Conservation (phyloP, 116 monocot genomes). For the Thalassia testudinum region DNA sequence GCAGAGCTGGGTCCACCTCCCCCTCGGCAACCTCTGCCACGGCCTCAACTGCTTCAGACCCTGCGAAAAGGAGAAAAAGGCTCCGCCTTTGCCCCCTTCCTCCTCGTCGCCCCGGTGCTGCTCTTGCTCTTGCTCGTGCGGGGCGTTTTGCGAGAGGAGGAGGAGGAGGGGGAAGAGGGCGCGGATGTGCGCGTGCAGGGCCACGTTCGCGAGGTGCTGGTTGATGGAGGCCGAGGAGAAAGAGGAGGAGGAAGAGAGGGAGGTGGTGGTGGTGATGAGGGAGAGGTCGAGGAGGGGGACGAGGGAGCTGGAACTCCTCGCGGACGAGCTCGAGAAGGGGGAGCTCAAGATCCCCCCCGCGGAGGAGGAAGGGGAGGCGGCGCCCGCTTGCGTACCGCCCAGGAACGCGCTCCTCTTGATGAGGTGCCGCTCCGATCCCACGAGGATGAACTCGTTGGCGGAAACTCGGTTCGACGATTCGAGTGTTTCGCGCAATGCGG, state of each 20-base stretch:
- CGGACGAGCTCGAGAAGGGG: slow-evolving; percentile 11
- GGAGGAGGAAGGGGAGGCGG: slow-evolving; percentile 10
- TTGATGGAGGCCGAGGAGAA: slow-evolving; percentile 48
- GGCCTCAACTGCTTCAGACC: slow-evolving; percentile 3
- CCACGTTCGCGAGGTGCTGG: slow-evolving; percentile 45
- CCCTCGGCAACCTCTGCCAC: slow-evolving; percentile 52
- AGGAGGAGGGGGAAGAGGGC: slow-evolving; percentile 8
- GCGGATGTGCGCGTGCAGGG: slow-evolving; percentile 23
- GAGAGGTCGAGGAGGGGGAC: slow-evolving; percentile 5
- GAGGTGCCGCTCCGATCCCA: slow-evolving; percentile 96
- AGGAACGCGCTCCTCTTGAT: slow-evolving; percentile 86
- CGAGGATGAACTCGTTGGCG: slow-evolving; percentile 60
- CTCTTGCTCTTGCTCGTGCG: slow-evolving; percentile 8
- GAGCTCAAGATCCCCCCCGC: slow-evolving; percentile 1
- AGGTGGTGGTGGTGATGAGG: slow-evolving; percentile 9
- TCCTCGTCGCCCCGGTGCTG: slow-evolving; percentile 1
- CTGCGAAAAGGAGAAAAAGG: neutral
- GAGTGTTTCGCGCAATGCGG: neutral
- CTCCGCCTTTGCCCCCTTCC: too few relatives aligned
- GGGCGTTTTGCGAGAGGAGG: neutral
- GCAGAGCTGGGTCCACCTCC: slow-evolving; percentile 61
- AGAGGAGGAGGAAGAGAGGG: slow-evolving; percentile 16
- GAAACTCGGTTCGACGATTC: slow-evolving; percentile 50
- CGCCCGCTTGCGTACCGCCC: slow-evolving; percentile 61
- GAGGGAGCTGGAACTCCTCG: slow-evolving; percentile 18